Base-by-base conservation (phyloP, 352 stramenopile genomes). In the Phytophthora podocarpi region DNA sequence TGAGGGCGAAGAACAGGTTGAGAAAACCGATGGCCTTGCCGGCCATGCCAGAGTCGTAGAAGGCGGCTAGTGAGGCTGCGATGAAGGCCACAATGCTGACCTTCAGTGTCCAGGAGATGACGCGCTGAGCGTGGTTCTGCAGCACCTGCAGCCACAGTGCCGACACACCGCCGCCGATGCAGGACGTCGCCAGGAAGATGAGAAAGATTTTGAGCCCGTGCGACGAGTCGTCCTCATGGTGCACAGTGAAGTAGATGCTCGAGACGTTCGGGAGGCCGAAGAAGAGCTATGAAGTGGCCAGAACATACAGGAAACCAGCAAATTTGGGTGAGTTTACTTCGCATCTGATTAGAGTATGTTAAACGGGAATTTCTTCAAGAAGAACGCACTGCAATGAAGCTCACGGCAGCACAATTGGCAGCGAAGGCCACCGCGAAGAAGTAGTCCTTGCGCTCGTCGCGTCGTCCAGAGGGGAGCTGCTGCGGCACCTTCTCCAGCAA, bases 11-110 rank as follows among this genome's bases (percentile, higher is more conserved):
- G 62, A 95, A 92, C 12, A 96, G 54, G 48, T 93, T 94, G 42
- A 90, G 53, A 47, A 96, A 92, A 11, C 84, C 85, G 20, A 95
- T 89, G 5, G 85, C 87, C 30, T 82, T 85, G n/a, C 87, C 87
- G 1, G 78, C 80, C 48, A 82, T 67, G 18, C 85, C 84, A 20
- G 84, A 89, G 67, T 95, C 73, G 20, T 82, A 66, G 58, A 96
- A 93, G 12, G 78, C 76, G 11, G 86, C 58, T 8, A 82, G 47
- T 18, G 79, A 75, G 3, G 74, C 74, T 35, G 77, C 64, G 5
- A 88, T 35, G 10, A 87, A 76, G 21, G 67, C 82, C 21, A 80
- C 69, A 31, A 92, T 85, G 47, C 83, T 89, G 10, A 59, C 63
- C 24, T 76, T 84, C 4, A 96, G 57, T 28, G 85, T 95, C 66